Conservation (phyloP, 108 stramenopile genomes). For the Schizochytrium sp. region DNA sequence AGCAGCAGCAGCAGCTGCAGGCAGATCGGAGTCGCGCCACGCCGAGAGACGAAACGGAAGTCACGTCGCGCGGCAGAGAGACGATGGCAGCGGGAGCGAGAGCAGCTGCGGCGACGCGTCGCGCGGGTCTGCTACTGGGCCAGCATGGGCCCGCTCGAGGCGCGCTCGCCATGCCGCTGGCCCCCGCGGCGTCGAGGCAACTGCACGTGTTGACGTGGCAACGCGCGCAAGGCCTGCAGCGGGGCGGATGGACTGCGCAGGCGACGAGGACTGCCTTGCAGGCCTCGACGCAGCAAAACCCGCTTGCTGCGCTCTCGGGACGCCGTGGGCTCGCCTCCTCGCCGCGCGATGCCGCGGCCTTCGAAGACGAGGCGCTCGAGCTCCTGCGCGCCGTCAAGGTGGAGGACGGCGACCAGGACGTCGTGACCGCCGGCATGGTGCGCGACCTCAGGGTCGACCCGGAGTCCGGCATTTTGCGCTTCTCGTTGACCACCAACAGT, state of each 20-base stretch:
- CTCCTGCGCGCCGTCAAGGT: not conserved
- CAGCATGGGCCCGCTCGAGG: too few relatives aligned
- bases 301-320: not conserved
- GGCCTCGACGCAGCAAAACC: not conserved
- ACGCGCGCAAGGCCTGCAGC: not conserved
- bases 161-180: too few relatives aligned
- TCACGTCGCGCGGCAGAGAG: too few relatives aligned
- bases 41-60: too few relatives aligned
- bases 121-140: too few relatives aligned
- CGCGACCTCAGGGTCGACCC: slow-evolving; percentile 1
- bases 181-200: too few relatives aligned
- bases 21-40: too few relatives aligned
- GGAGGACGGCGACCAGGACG: not conserved
- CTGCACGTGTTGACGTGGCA: too few relatives aligned
- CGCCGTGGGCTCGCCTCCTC: not conserved
- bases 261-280: not conserved
- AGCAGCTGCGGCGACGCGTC: too few relatives aligned
- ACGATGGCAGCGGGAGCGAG: too few relatives aligned
- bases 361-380: not conserved
- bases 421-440: not conserved
- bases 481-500: not conserved
- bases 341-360: not conserved
- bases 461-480: not conserved
- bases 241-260: not conserved
- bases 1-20: too few relatives aligned